Evolutionary conservation across 2,329 filamentous ascomycete genomes (phyloP).

Genomic region (Aspergillus phoenicis): DNA sequence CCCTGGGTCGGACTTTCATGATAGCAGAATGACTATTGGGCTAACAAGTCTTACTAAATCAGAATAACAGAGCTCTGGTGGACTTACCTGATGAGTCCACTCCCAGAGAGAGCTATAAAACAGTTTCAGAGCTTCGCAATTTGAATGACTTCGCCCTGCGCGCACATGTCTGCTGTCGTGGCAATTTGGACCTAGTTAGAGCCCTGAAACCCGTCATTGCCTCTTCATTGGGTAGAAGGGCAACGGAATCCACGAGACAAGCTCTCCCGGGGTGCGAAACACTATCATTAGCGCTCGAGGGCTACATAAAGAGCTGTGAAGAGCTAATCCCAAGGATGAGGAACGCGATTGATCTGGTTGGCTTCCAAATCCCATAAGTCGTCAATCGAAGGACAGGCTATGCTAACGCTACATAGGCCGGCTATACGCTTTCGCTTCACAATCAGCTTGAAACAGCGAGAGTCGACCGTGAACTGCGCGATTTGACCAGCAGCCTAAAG

Average conservation of each 20-base stretch:
- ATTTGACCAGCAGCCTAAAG: neutral
- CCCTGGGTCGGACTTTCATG: neutral
- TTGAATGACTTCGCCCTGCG: neutral
- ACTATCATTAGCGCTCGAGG: neutral
- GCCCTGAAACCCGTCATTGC: neutral
- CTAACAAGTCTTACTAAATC: neutral
- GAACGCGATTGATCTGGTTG: neutral
- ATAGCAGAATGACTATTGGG: neutral
- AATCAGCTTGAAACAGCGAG: neutral
- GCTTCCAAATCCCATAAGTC: neutral
- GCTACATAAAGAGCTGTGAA: neutral
- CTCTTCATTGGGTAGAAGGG: neutral
- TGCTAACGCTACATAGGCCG: neutral
- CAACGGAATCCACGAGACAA: neutral
- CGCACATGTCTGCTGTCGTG: neutral
- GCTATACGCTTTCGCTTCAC: neutral
- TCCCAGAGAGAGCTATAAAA: neutral
- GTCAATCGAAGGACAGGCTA: neutral
- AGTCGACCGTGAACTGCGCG: neutral
- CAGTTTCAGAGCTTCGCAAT: neutral
- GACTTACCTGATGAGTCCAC: neutral
- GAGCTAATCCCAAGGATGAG: neutral
- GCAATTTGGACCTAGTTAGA: neutral
- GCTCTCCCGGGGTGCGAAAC: neutral
- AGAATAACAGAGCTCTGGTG: neutral